Percentiles rank a stretch among this genome's conserved stretches.
phyloP scores from a whole-genome alignment of 2,329 filamentous ascomycete species.

The Aspergillus thermomutatus region DNA sequence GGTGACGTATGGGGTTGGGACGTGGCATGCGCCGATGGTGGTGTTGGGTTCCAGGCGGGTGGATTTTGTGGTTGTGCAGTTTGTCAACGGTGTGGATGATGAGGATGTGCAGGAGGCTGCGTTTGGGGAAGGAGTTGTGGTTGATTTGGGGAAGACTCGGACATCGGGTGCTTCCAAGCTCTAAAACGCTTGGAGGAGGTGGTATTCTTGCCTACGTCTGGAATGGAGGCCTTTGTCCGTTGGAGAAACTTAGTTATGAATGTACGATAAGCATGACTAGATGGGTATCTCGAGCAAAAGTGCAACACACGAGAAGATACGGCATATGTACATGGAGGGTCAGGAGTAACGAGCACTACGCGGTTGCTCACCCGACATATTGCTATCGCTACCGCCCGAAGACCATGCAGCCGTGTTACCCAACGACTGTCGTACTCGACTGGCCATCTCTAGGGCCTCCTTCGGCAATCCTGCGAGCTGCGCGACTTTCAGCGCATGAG shows the following conservation, averaged over 20 bases:
- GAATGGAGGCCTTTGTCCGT: neutral
- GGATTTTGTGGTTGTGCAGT: constrained; percentile 88
- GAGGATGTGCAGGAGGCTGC: constrained; percentile 87
- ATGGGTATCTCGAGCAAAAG: neutral
- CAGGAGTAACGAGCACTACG: neutral
- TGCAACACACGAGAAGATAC: neutral
- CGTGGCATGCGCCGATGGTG: constrained; percentile 97
- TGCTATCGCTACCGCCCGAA: neutral
- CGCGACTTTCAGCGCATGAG: constrained; percentile 94
- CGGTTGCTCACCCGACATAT: neutral
- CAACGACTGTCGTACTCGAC: constrained; percentile 47
- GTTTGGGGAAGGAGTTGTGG: constrained; percentile 40
- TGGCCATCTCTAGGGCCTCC: constrained; percentile 66
- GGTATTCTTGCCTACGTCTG: neutral
- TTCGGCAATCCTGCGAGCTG: constrained; percentile 77
- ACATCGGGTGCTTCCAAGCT: neutral
- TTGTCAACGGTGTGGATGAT: constrained; percentile 71
- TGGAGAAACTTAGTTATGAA: neutral
- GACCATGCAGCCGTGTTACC: neutral
- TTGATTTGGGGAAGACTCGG: constrained; percentile 22
- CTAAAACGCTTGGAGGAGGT: neutral
- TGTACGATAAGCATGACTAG: constrained; percentile 2
- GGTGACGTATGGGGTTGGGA: constrained; percentile 86
- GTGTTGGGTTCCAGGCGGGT: constrained; percentile 68
- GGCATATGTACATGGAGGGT: neutral